Evolutionary conservation across 805 yeast species (phyloP), one percentile per base, ranked within the genome.

Genomic region (Ogataea saltuana): DNA sequence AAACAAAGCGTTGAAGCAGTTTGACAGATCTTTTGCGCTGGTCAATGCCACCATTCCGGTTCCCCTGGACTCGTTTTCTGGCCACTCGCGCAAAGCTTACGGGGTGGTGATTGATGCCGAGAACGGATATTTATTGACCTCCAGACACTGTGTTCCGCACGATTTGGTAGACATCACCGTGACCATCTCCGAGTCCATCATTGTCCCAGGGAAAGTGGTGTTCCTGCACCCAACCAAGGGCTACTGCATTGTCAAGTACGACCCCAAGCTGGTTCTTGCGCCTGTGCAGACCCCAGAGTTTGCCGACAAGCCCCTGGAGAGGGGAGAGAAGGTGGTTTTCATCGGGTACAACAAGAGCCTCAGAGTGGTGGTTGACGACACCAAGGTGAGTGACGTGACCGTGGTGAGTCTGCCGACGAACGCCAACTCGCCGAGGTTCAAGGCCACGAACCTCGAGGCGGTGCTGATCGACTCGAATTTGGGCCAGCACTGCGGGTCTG

Each of bases 201-300:
- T 83, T 50, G 75, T 89, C 11, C 88, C 95, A 0, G 97, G 84
- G 1, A 72, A 80, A 49, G 93, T 89, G 19, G 81, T 81, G 17
- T 90, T 88, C 54, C 68, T 88, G 56, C 97, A 89, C 60, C 97
- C 97, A 25, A 79, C 87, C 27, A 87, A 84, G 54, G 89, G 89
- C 53, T 89, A 85, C 63, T 89, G 95, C 1, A 78, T 89, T 44
- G 71, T 90, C 19, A 78, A 86, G 60, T 90, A 88, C 61, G 95
- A 90, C 59, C 88, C 96, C 7, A 56, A 70, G 4, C 66, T 88
- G 39, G 83, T 90, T 12, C 61, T 75, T 17, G 90, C 95, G 2
- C 85, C 84, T 31, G 78, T 88, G 7, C 65, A 69, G 33, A 76
- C 95, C 1, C 93, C 96, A 4, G 70, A 70, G 42, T 76, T 88